These are phyloP conservation scores for Dactylellina haptotyla DNA, from an alignment of 2,329 filamentous ascomycete genomes.

Conservation along the genomic window DNA sequence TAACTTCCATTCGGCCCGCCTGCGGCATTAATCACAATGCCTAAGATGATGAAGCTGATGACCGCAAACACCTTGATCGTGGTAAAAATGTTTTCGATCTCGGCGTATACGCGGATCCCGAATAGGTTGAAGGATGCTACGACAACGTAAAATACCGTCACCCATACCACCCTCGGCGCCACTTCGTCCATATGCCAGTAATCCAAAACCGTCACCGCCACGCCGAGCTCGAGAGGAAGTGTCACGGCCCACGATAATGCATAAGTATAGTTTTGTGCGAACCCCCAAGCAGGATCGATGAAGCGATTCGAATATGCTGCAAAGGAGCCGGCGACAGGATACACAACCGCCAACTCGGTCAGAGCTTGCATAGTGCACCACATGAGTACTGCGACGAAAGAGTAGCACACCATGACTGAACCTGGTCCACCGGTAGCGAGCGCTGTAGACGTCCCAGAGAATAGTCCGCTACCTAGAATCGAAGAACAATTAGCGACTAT, in stretches of 20 bases:
- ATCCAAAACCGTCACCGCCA: slow-evolving; percentile 67
- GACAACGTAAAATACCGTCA: slow-evolving; percentile 68
- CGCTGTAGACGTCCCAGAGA: slow-evolving; percentile 70
- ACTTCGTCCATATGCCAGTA: slow-evolving; percentile 66
- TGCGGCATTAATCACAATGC: slow-evolving; percentile 61
- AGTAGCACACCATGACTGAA: slow-evolving; percentile 62
- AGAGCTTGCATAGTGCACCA: slow-evolving; percentile 70
- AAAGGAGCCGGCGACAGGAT: slow-evolving; percentile 72
- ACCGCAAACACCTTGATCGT: slow-evolving; percentile 70
- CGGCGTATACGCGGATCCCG: slow-evolving; percentile 69
- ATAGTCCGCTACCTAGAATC: slow-evolving; percentile 68
- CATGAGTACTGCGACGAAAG: slow-evolving; percentile 70
- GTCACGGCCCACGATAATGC: slow-evolving; percentile 66
- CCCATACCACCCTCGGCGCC: slow-evolving; percentile 65
- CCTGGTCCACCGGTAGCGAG: slow-evolving; percentile 64
- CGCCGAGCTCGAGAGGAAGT: slow-evolving; percentile 68
- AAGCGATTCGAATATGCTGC: slow-evolving; percentile 70
- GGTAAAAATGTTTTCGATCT: slow-evolving; percentile 70
- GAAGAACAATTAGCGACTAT: not conserved
- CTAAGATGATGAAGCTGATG: slow-evolving; percentile 68
- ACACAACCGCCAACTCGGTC: slow-evolving; percentile 71
- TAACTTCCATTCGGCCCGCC: slow-evolving; percentile 61
- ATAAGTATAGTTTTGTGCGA: slow-evolving; percentile 69
- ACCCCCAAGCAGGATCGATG: slow-evolving; percentile 71
- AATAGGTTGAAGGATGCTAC: slow-evolving; percentile 67